These are phyloP conservation scores for Acanthamoeba healyi DNA, from an alignment of 208 protist species.

Conservation along the genomic window DNA sequence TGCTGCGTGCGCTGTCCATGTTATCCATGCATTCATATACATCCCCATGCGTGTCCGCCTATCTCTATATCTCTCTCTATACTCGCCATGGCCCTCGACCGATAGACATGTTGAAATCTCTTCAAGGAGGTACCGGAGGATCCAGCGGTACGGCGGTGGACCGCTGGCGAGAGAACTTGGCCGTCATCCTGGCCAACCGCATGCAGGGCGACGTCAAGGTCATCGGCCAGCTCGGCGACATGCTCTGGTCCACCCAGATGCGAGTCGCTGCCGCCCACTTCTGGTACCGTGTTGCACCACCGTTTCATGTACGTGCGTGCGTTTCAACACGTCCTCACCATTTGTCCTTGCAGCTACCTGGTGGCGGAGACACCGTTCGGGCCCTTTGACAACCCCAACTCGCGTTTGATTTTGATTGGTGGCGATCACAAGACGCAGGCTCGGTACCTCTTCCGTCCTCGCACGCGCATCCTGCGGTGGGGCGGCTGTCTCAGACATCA, in stretches of 20 bases:
- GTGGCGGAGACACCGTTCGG: conserved; percentile 70
- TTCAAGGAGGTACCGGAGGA: neutral
- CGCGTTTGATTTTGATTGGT: conserved; percentile 70
- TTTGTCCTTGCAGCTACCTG: neutral
- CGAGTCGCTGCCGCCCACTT: conserved; percentile 73
- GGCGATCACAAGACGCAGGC: conserved; percentile 71
- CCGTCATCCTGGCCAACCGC: conserved; percentile 67
- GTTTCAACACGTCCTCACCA: neutral
- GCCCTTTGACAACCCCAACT: conserved; percentile 59
- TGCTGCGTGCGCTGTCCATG: neutral
- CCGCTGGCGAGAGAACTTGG: conserved; percentile 73
- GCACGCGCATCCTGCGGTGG: neutral
- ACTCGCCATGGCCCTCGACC: neutral
- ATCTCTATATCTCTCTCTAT: neutral
- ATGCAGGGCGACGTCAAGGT: conserved; percentile 30
- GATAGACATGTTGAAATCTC: conserved; percentile 23
- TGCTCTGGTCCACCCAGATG: conserved; percentile 31
- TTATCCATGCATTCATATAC: neutral
- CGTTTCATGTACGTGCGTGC: neutral
- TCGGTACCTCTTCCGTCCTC: neutral
- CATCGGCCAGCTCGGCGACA: conserved; percentile 76
- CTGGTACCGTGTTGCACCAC: neutral
- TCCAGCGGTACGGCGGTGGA: conserved; percentile 12
- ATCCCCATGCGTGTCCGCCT: too few species aligned
- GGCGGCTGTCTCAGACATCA: too few species aligned